phyloP scores from a whole-genome alignment of 2,329 filamentous ascomycete genomes.

The Calonectria hongkongensis region DNA sequence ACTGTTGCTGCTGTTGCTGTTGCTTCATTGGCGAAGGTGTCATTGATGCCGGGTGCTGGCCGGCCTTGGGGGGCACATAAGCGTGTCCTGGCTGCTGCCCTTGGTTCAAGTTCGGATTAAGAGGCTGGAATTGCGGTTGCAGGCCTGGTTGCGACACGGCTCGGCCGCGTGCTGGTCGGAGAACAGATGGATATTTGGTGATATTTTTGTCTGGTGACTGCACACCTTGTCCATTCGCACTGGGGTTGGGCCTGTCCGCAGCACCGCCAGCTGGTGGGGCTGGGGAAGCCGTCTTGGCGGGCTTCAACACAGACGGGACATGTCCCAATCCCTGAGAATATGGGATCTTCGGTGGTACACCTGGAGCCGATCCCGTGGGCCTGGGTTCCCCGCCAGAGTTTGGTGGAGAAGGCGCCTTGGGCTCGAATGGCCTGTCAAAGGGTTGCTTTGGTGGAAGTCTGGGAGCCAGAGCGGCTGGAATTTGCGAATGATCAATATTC shows the following conservation, averaged over 20 bases:
- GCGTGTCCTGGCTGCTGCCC: slow-evolving; percentile 39
- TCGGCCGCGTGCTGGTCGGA: slow-evolving; percentile 37
- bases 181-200: slow-evolving; percentile 38
- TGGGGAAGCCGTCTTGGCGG: slow-evolving; percentile 45
- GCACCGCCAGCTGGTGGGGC: not conserved
- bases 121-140: slow-evolving; percentile 27
- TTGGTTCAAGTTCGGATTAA: slow-evolving; percentile 14
- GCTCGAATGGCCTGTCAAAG: slow-evolving; percentile 31
- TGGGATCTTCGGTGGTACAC: slow-evolving; percentile 15
- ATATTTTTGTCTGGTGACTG: slow-evolving; percentile 1
- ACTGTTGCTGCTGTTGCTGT: slow-evolving; percentile 40
- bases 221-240: slow-evolving; percentile 20
- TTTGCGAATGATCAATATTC: slow-evolving; percentile 47
- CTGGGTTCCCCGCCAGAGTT: slow-evolving; percentile 8
- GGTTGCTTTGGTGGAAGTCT: slow-evolving; percentile 47
- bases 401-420: slow-evolving; percentile 33
- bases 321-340: slow-evolving; percentile 38
- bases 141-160: slow-evolving; percentile 41
- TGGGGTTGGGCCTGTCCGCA: not conserved
- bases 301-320: slow-evolving; percentile 52
- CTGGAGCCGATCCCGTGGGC: slow-evolving; percentile 6
- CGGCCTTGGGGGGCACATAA: slow-evolving; percentile 50
- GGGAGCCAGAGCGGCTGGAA: slow-evolving; percentile 52
- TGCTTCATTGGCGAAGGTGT: slow-evolving; percentile 49
- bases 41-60: slow-evolving; percentile 52